Evolutionary conservation across 345 rosid genomes (phyloP).

Genomic region (rapeseed (Brassica napus)): Da-Ae NC_063435.1:423001-423500

Average conservation of each 20-base stretch:
- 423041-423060: no score
- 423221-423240: background rate
- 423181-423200: background rate
- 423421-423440: slow-evolving; percentile 13
- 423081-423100: slow-evolving; percentile 86
- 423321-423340: background rate
- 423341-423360: background rate
- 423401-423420: slow-evolving; percentile 84
- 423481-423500: slow-evolving; percentile 41
- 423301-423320: slow-evolving; percentile 1
- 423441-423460: background rate
- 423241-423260: slow-evolving; percentile 45
- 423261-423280: slow-evolving; percentile 88
- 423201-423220: background rate
- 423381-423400: slow-evolving; percentile 81
- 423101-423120: slow-evolving; percentile 84
- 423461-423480: background rate
- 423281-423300: slow-evolving; percentile 75
- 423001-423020: no score
- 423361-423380: slow-evolving; percentile 84
- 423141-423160: slow-evolving; percentile 66
- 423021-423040: no score
- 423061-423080: slow-evolving; percentile 75
- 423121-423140: slow-evolving; percentile 81
- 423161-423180: slow-evolving; percentile 72